Base-by-base conservation (phyloP, 2,329 filamentous ascomycete genomes). In the Aspergillus aculeatinus region DNA sequence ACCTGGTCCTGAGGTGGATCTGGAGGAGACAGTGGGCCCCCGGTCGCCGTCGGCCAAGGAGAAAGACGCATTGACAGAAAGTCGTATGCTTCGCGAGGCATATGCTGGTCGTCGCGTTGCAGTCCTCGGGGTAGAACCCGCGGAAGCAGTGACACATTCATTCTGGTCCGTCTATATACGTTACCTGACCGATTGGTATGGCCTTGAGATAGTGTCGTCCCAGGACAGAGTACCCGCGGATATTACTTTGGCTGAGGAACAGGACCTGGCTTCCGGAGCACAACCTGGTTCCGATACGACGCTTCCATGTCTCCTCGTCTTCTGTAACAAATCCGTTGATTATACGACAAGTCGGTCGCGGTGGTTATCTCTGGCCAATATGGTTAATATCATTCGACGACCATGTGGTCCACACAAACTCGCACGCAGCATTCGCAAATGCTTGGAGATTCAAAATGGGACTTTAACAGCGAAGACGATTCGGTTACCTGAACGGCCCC, bases 351-450 rank as follows among this genome's bases (percentile, higher is more conserved):
- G 71, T 19, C 62, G 67, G 33, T 62, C 68, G 9, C 60, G 72
- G 51, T 74, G 73, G 69, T 47, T 68, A 2, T 63, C 69, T 6
- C 61, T 76, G 39, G 71, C 74, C 2, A 60, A 68, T 16, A 68
- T 72, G 3, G 71, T 78, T 10, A 72, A 77, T 53, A 73, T 78
- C 25, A 72, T 77, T 29, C 71, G 72, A 19, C 74, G 74, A 19
- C 77, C 77, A 3, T 77, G 73, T 53, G 77, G 76, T 1, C 76
- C 76, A 7, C 74, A 78, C 55, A 79, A 78, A 51, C 62, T 79
- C 50, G 76, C 76, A 4, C 75, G 72, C 35, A 73, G 71, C 29
- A 66, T 78, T 14, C 60, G 71, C 31, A 72, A 66, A 53, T 73
- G 71, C 47, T 55, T 76, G 19, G 64, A 67, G n/a, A 61, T 58